Percentiles rank a stretch among this genome's conserved stretches.
Evolutionary conservation across 2,329 filamentous ascomycete genomes (phyloP).

Genomic region (Pseudogymnoascus sp.): DNA sequence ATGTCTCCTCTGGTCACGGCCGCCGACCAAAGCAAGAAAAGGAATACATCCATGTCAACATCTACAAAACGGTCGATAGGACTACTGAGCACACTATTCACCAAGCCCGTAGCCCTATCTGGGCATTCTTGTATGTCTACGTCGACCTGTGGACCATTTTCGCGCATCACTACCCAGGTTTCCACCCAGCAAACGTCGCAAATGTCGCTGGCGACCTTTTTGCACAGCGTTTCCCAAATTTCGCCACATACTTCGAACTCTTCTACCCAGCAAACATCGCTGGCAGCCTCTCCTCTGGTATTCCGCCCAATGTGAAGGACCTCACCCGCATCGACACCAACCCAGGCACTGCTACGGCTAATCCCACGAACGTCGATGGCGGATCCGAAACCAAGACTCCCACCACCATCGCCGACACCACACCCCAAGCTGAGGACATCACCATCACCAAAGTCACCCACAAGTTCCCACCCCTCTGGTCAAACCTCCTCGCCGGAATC

Average conservation of each 20-base stretch:
- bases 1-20: background rate
- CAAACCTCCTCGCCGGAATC: background rate
- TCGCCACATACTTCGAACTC: background rate
- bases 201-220: background rate
- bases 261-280: background rate
- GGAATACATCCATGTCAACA: background rate
- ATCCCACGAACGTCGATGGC: background rate
- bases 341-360: background rate
- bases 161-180: background rate
- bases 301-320: background rate
- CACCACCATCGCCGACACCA: background rate
- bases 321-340: background rate
- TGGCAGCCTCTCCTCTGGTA: background rate
- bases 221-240: background rate
- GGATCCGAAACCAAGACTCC: background rate
- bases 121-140: background rate
- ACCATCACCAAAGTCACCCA: background rate
- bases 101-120: background rate
- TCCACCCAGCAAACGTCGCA: background rate
- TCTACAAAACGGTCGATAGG: background rate
- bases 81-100: background rate
- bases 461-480: background rate
- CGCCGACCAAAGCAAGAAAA: background rate
- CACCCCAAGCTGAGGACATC: background rate
- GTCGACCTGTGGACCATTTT: background rate